Evolutionary conservation across 306 rosid species (phyloP), one percentile per base, ranked within the genome.

Genomic region (Gastrolobium bilobum): DNA sequence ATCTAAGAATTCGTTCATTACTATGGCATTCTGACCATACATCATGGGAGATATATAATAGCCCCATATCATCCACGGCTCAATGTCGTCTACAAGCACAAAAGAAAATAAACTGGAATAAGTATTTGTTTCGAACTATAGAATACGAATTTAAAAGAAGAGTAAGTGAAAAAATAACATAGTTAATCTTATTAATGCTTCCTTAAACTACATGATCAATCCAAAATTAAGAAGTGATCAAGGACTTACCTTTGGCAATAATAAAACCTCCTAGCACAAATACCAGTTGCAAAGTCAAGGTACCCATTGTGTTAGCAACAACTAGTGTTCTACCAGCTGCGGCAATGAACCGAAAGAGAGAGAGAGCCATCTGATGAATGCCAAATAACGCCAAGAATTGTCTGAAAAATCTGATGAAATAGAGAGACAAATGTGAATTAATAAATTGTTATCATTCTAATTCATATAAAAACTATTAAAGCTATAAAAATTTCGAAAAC

Each of bases 11-110:
- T 92, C 98, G 30, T 92, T 92, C 8, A 90, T 84, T 73, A 84
- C 90, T 10, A 94, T 85, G 26, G 98, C 96, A 83, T 89, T 94
- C 46, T 94, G 98, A 81, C 97, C 98, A 69, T 94, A 94, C 93
- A 86, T 94, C 89, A 94, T 77, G 51, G 98, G 98, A 76, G 93
- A 90, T 6, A 73, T 8, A 51, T 89, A 94, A 65, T 85, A 94
- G 15, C 96, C 96, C 97, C 97, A 94, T 48, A 72, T 50, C 90
- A 91, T 77, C 96, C 97, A 94, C 34, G 91, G 83, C 51, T 77
- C 62, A 78, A 92, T 81, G 56, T 89, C 91, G 35, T 92, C 98
- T 94, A 70, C 64, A 73, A 29, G 57, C 4, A 81, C n/a, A n/a
- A 71, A 39, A 71, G 43, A 48, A 54, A 62, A 38, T 44, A 34